These are phyloP conservation scores for Beta corolliflora DNA, from an alignment of 179 eudicot species.

Conservation along the genomic window DNA sequence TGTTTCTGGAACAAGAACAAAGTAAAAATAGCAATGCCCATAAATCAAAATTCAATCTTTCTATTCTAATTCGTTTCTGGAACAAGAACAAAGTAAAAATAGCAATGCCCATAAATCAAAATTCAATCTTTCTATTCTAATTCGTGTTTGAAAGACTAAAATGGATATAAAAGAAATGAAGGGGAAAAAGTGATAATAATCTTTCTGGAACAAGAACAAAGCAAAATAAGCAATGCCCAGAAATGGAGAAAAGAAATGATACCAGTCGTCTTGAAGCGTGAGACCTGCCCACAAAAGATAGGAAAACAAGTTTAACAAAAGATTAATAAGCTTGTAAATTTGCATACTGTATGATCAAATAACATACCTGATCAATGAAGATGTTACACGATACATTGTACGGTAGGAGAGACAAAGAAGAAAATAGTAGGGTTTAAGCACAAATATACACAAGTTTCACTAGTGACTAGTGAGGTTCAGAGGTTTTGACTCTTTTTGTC, in stretches of 20 bases:
- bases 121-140: no score
- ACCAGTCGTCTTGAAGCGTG: slow-evolving; percentile 70
- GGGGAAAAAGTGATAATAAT: no score
- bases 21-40: slow-evolving; percentile 17
- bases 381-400: slow-evolving; percentile 41
- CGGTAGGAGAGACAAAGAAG: background rate
- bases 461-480: background rate
- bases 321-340: background rate
- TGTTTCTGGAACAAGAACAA: background rate
- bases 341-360: background rate
- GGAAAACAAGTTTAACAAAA: slow-evolving; percentile 1
- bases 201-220: no score
- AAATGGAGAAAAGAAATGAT: slow-evolving; percentile 4
- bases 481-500: background rate
- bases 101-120: no score
- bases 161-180: background rate
- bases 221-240: no score
- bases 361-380: slow-evolving; percentile 41
- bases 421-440: slow-evolving; percentile 33
- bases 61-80: no score
- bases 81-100: no score
- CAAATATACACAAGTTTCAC: background rate
- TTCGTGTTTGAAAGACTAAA: background rate
- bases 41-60: slow-evolving; percentile 5
- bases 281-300: slow-evolving; percentile 47